Percentiles rank a stretch among this genome's conserved stretches.
phyloP scores from a whole-genome alignment of 257 asterid genomes.

The Gentiana dahurica region DNA sequence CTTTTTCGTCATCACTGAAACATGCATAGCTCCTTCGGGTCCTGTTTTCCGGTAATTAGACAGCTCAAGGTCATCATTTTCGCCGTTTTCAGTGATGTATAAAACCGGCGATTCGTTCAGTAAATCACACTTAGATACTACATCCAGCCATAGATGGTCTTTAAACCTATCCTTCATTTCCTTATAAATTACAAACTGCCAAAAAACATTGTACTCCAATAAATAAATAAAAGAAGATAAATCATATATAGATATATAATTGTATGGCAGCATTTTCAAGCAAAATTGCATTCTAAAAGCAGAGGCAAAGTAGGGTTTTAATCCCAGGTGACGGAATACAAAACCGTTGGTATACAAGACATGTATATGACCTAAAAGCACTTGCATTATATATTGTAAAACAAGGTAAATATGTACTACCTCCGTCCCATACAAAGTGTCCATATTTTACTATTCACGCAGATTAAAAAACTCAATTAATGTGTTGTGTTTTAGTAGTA shows the following conservation, averaged over 20 bases:
- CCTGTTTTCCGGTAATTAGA: conserved; percentile 67
- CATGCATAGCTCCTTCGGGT: conserved; percentile 77
- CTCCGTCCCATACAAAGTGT: too few relatives aligned
- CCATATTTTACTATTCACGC: too few relatives aligned
- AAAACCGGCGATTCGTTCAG: conserved; percentile 55
- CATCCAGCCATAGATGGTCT: conserved; percentile 90
- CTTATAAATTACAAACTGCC: conserved; percentile 73
- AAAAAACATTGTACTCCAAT: conserved; percentile 5
- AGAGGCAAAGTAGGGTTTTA: not conserved
- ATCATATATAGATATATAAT: not conserved
- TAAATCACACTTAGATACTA: conserved; percentile 83
- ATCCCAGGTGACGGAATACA: not conserved
- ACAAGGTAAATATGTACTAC: too few relatives aligned
- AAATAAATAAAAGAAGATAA: conserved; percentile 4
- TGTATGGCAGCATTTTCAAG: not conserved
- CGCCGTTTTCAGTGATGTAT: conserved; percentile 59
- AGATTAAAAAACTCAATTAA: too few relatives aligned
- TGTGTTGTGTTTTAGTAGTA: too few relatives aligned
- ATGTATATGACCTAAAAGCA: too few relatives aligned
- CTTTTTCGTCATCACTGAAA: conserved; percentile 54
- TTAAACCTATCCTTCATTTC: conserved; percentile 79
- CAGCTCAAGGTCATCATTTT: conserved; percentile 46
- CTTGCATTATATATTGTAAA: too few relatives aligned
- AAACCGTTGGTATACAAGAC: too few relatives aligned
- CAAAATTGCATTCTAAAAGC: not conserved